Conservation (phyloP, 352 stramenopile genomes). For the Phytopythium mirpurense region DNA sequence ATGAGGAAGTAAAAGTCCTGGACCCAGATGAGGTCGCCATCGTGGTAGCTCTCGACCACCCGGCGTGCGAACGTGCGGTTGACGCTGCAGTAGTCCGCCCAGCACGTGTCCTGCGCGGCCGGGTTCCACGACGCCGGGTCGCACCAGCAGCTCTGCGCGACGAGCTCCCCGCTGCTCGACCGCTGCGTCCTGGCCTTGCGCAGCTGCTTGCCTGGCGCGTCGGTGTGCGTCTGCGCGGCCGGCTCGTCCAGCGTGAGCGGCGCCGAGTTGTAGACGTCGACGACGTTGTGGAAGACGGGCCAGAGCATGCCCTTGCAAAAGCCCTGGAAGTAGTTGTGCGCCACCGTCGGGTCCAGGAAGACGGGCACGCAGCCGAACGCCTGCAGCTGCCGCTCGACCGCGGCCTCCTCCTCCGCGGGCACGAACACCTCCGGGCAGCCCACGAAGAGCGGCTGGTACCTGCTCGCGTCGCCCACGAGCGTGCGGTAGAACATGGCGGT, state of each 20-base stretch:
- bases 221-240: background rate
- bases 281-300: conserved; percentile 96
- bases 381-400: conserved; percentile 72
- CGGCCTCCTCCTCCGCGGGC: conserved; percentile 40
- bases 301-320: conserved; percentile 98
- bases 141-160: conserved; percentile 34
- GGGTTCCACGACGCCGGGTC: conserved; percentile 76
- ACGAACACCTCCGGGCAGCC: conserved; percentile 76
- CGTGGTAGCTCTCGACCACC: conserved; percentile 71
- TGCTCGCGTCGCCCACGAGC: conserved; percentile 41
- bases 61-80: conserved; percentile 54
- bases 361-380: conserved; percentile 94
- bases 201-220: background rate
- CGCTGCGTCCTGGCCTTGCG: conserved; percentile 1
- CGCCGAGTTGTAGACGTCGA: conserved; percentile 93
- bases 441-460: conserved; percentile 62
- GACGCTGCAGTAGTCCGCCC: conserved; percentile 74
- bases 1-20: conserved; percentile 98
- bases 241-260: conserved; percentile 54
- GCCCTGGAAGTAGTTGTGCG: conserved; percentile 84
- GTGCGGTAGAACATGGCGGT: conserved; percentile 77
- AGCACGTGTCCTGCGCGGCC: conserved; percentile 69
- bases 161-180: conserved; percentile 4
- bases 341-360: conserved; percentile 88
- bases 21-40: conserved; percentile 93